These are phyloP conservation scores for Boletus subparvulus DNA, from an alignment of 768 basidiomycete genomes.

Conservation along the genomic window DNA sequence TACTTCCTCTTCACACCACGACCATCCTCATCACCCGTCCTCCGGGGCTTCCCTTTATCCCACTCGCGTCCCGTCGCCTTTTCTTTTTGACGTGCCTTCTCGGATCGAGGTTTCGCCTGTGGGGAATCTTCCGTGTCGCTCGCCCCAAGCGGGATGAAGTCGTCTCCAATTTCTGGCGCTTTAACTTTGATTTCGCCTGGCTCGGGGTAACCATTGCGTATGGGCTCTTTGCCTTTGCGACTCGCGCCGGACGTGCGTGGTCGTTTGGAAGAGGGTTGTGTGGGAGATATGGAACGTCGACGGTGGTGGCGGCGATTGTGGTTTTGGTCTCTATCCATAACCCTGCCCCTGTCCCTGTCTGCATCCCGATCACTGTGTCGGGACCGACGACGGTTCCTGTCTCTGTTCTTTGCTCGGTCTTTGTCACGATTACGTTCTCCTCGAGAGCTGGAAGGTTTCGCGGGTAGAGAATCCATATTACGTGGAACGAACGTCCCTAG, in stretches of 20 bases:
- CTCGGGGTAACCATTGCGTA: constrained; percentile 2
- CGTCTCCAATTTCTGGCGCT: constrained; percentile 24
- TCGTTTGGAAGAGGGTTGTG: constrained; percentile 18
- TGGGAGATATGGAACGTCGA: constrained; percentile 17
- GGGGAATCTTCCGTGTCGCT: constrained; percentile 17
- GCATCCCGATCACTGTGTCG: constrained; percentile 8
- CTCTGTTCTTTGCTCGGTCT: constrained; percentile 7
- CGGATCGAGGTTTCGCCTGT: constrained; percentile 12
- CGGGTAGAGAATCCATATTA: constrained; percentile 21
- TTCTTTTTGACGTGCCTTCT: constrained; percentile 21
- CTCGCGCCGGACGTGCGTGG: constrained; percentile 7
- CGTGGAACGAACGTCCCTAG: neutral
- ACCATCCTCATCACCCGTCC: constrained; percentile 23
- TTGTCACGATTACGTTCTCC: constrained; percentile 16
- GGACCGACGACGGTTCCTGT: constrained; percentile 7
- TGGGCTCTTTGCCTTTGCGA: constrained; percentile 21
- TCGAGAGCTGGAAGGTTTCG: constrained; percentile 20
- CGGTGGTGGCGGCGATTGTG: constrained; percentile 1
- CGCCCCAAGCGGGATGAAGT: constrained; percentile 31
- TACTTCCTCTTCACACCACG: constrained; percentile 45
- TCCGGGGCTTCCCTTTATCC: constrained; percentile 37
- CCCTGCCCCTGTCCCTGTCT: neutral
- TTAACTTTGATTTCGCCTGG: constrained; percentile 13
- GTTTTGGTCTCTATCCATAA: neutral
- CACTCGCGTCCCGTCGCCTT: constrained; percentile 37